Conservation (phyloP, 129 eudicot genomes). For the Ambrosia trifida region DNA sequence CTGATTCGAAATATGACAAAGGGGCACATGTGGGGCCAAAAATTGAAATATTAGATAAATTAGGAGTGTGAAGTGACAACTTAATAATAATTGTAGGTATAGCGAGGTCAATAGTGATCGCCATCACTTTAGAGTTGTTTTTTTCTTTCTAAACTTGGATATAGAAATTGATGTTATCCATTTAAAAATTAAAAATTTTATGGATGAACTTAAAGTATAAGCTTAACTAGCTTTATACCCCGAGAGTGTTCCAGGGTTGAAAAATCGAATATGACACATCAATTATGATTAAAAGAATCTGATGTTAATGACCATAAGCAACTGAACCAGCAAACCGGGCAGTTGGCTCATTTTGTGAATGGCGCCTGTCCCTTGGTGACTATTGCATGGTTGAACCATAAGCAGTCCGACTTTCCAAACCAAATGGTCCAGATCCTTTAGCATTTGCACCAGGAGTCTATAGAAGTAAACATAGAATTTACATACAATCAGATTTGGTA, state of each 20-base stretch:
- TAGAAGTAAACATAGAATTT: too few species aligned
- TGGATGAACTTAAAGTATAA: too few species aligned
- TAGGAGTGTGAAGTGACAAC: background rate
- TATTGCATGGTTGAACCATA: slow-evolving; percentile 57
- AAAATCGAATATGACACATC: too few species aligned
- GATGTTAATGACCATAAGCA: slow-evolving; percentile 62
- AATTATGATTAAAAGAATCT: slow-evolving; percentile 43
- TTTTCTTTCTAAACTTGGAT: background rate
- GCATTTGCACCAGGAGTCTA: too few species aligned
- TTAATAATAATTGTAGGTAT: background rate
- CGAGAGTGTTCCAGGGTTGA: too few species aligned
- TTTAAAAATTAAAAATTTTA: background rate
- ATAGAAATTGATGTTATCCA: background rate
- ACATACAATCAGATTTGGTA: too few species aligned
- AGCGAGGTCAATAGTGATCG: background rate
- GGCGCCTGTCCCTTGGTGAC: slow-evolving; percentile 65
- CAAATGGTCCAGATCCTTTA: too few species aligned
- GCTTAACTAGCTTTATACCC: too few species aligned
- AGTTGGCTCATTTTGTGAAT: slow-evolving; percentile 54
- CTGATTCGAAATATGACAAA: background rate
- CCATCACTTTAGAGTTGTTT: background rate
- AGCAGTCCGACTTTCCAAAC: slow-evolving; percentile 65
- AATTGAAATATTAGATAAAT: background rate
- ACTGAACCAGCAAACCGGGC: slow-evolving; percentile 61
- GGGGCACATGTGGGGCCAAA: background rate